Base-by-base conservation (phyloP, 139 green algal genomes). In the Chlorella sp. region DNA sequence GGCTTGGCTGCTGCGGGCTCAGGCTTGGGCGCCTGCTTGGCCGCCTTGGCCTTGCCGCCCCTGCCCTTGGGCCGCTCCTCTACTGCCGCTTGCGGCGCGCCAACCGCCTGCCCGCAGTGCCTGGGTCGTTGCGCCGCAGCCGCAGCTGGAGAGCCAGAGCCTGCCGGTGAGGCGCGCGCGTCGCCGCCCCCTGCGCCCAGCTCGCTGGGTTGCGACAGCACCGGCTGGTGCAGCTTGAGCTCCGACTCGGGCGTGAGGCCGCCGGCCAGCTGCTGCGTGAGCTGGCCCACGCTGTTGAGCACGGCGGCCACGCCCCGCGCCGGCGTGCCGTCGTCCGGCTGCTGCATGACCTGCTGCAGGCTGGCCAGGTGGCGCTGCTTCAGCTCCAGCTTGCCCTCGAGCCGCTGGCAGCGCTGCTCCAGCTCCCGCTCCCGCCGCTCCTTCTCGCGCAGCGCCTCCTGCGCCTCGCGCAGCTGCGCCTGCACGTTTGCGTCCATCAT, bases 381-480 rank as follows among this genome's bases (percentile, higher is more conserved):
- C n/a, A n/a, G n/a, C n/a, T n/a, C n/a, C n/a, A n/a, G n/a, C n/a
- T n/a, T n/a, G n/a, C n/a, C n/a, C n/a, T n/a, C n/a, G n/a, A n/a
- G n/a, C n/a, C n/a, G n/a, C n/a, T n/a, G n/a, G n/a, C n/a, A n/a
- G n/a, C n/a, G n/a, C n/a, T n/a, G n/a, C n/a, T n/a, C n/a, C n/a
- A n/a, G n/a, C n/a, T n/a, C n/a, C n/a, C n/a, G n/a, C n/a, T n/a
- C n/a, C n/a, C n/a, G 38, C 38, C 53, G 69, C 19, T 75, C 69
- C n/a, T 67, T 53, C 69, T 75, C 69, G n/a, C 69, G 69, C 69
- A 67, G 69, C 51, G 42, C 69, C 69, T 75, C 53, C 27, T 53
- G 27, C 15, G n/a, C 53, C 69, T 66, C 66, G 53, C 53, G 40
- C 14, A 29, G 56, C 69, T 75, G 69, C n/a, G 61, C 67, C 67